Conservation (phyloP, 257 asterid genomes). For the Plantago ovata region DNA sequence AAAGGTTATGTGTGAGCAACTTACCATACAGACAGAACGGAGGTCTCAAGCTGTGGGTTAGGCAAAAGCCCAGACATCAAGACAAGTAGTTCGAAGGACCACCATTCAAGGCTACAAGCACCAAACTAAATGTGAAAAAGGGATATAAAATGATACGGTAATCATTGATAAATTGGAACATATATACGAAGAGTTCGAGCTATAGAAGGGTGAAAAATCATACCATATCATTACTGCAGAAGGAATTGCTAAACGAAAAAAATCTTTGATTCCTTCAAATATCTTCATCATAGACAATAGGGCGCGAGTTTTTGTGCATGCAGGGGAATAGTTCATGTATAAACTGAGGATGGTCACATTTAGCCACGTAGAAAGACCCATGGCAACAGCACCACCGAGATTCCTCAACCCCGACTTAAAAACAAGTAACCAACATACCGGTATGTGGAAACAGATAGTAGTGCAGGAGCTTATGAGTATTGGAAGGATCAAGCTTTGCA, state of each 20-base stretch:
- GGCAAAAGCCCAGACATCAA: constrained; percentile 75
- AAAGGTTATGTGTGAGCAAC: constrained; percentile 10
- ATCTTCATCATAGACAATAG: constrained; percentile 48
- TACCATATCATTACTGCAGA: constrained; percentile 72
- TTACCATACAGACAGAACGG: constrained; percentile 78
- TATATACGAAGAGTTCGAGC: not conserved
- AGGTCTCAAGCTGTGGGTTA: constrained; percentile 86
- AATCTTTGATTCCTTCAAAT: constrained; percentile 45
- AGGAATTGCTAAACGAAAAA: constrained; percentile 56
- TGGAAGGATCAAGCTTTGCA: constrained; percentile 57
- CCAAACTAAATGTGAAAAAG: too few relatives aligned
- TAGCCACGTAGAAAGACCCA: constrained; percentile 53
- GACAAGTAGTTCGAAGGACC: constrained; percentile 77
- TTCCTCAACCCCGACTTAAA: constrained; percentile 34
- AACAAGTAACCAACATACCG: constrained; percentile 48
- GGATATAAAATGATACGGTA: not conserved
- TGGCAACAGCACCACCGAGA: constrained; percentile 52
- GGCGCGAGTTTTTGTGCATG: constrained; percentile 46
- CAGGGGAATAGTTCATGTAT: constrained; percentile 44
- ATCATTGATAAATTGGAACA: too few relatives aligned
- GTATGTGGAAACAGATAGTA: constrained; percentile 46
- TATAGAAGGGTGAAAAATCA: not conserved
- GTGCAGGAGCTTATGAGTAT: constrained; percentile 48
- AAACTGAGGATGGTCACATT: constrained; percentile 39
- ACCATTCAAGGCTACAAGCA: constrained; percentile 71